Conservation (phyloP, 345 rosid genomes). For the Eucalyptus marginata region DNA sequence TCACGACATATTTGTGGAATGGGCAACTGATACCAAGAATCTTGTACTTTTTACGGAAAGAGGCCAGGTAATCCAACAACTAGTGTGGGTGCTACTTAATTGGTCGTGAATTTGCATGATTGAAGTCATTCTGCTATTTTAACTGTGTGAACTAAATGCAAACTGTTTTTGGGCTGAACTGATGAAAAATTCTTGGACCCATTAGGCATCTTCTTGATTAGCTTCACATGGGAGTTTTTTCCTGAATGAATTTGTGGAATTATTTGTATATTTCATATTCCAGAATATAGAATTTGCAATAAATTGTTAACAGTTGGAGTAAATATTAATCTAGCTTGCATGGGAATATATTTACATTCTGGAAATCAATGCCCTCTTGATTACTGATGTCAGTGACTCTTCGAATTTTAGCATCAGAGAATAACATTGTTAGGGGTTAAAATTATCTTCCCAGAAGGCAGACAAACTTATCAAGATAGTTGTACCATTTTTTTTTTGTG, state of each 20-base stretch:
- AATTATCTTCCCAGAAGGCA: neutral
- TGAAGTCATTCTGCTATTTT: neutral
- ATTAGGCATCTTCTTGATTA: neutral
- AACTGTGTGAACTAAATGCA: neutral
- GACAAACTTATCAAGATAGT: neutral
- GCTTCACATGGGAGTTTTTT: neutral
- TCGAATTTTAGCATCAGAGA: neutral
- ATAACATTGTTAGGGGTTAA: neutral
- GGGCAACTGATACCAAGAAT: constrained; percentile 85
- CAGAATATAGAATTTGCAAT: neutral
- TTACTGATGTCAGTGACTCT: neutral
- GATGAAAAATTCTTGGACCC: neutral
- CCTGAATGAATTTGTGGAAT: neutral
- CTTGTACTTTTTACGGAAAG: constrained; percentile 89
- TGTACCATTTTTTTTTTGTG: neutral
- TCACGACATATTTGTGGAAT: constrained; percentile 91
- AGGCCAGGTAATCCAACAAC: constrained; percentile 57
- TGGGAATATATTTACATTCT: neutral
- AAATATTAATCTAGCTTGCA: neutral
- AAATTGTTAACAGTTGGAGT: neutral
- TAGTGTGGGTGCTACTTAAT: neutral
- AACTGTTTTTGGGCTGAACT: neutral
- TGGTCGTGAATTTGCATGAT: neutral
- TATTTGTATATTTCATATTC: neutral
- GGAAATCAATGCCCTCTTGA: neutral